Evolutionary conservation across 1,284 basidiomycete species (phyloP).

Genomic region (Lignosus rhinocerotis): DNA sequence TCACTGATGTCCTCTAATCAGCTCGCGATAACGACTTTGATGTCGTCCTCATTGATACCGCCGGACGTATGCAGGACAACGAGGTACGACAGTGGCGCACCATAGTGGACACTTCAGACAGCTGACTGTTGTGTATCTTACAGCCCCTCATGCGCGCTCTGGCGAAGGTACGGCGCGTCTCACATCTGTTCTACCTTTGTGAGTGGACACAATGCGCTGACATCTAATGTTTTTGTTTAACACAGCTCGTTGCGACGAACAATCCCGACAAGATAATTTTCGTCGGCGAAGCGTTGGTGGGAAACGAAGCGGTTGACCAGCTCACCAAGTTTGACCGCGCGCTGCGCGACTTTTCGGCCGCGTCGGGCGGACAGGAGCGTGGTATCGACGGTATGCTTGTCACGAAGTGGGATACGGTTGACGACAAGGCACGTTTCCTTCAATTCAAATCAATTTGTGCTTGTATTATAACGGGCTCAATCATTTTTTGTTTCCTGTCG

Average conservation of each 20-base stretch:
- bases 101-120: not conserved
- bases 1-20: conserved; percentile 31
- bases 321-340: conserved; percentile 92
- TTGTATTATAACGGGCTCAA: not conserved
- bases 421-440: conserved; percentile 68
- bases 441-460: not conserved
- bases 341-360: conserved; percentile 83
- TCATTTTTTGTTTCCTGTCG: conserved; percentile 14
- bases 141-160: conserved; percentile 95
- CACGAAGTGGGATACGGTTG: conserved; percentile 97
- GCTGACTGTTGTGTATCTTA: conserved; percentile 4
- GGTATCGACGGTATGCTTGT: conserved; percentile 97
- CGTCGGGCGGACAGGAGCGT: conserved; percentile 66
- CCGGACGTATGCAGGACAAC: conserved; percentile 98
- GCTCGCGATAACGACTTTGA: conserved; percentile 88
- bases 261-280: conserved; percentile 95
- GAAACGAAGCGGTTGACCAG: conserved; percentile 96
- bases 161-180: conserved; percentile 69
- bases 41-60: conserved; percentile 94
- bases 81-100: conserved; percentile 57
- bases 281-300: conserved; percentile 94
- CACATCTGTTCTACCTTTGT: not conserved
- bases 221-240: conserved; percentile 1
- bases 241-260: conserved; percentile 85
- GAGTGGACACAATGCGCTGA: not conserved